These are phyloP conservation scores for Raddia guianensis DNA, from an alignment of 176 grass and related monocot genomes.

Conservation along the genomic window DNA sequence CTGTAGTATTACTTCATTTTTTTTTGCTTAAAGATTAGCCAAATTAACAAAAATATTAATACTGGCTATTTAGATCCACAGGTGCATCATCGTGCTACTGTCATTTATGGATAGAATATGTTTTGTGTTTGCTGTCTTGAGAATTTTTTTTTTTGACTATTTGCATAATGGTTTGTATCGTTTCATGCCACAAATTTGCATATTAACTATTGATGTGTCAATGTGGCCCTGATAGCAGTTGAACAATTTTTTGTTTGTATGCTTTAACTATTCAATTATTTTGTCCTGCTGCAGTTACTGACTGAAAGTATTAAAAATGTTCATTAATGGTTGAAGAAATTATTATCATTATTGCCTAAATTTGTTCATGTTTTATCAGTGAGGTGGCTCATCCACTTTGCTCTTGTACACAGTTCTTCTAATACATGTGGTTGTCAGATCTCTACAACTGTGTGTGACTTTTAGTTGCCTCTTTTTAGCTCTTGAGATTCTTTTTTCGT, in stretches of 20 bases:
- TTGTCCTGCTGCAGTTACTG: background rate
- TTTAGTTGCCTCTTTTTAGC: slow-evolving; percentile 9
- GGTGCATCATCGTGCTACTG: background rate
- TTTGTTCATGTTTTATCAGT: background rate
- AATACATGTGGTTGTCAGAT: background rate
- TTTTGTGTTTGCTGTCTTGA: background rate
- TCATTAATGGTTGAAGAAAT: background rate
- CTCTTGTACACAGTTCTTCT: slow-evolving; percentile 12
- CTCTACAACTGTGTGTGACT: background rate
- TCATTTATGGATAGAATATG: background rate
- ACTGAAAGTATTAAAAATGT: background rate
- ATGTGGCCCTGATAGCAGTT: background rate
- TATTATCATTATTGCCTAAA: background rate
- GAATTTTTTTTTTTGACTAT: background rate
- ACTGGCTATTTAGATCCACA: background rate
- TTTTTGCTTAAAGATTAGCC: background rate
- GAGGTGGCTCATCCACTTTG: slow-evolving; percentile 2
- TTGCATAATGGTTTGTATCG: background rate
- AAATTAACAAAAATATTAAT: background rate
- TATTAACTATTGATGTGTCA: background rate
- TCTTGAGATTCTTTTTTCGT: background rate
- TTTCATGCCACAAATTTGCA: background rate
- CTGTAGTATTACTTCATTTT: background rate
- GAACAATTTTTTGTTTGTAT: background rate
- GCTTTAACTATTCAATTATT: background rate